Percentiles rank a stretch among this genome's conserved stretches.
Conservation (phyloP, 2,329 filamentous ascomycete species). For the Orbilia oligospora region DNA sequence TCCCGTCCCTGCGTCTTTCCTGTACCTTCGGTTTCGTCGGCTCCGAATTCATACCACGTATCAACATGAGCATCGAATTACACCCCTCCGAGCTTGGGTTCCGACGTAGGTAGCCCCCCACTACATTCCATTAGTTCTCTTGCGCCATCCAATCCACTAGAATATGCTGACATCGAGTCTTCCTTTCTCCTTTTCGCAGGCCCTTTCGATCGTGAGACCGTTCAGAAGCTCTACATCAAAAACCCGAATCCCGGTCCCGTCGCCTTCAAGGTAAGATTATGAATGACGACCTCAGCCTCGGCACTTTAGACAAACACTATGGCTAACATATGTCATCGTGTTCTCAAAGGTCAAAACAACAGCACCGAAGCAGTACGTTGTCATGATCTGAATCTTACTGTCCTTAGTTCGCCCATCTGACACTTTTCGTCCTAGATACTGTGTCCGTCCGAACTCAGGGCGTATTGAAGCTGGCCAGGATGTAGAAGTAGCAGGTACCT, state of each 20-base stretch:
- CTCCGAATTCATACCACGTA: constrained; percentile 49
- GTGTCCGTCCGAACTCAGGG: constrained; percentile 95
- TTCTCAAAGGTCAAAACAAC: constrained; percentile 91
- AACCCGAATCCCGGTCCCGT: constrained; percentile 76
- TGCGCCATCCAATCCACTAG: constrained; percentile 64
- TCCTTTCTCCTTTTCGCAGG: constrained; percentile 68
- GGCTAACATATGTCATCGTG: constrained; percentile 56
- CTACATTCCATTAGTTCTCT: constrained; percentile 68
- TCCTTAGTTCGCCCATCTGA: constrained; percentile 61
- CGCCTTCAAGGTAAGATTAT: constrained; percentile 76
- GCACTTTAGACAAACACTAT: not conserved
- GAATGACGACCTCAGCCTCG: constrained; percentile 5
- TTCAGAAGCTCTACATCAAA: constrained; percentile 76
- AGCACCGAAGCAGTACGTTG: constrained; percentile 93
- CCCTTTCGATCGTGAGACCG: constrained; percentile 77
- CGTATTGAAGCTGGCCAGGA: constrained; percentile 90
- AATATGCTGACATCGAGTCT: constrained; percentile 25
- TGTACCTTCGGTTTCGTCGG: constrained; percentile 2
- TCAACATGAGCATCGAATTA: constrained; percentile 92
- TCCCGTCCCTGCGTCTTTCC: constrained; percentile 2
- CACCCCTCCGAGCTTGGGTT: constrained; percentile 93
- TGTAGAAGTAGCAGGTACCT: constrained; percentile 91
- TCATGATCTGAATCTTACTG: constrained; percentile 59
- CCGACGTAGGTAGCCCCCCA: constrained; percentile 77
- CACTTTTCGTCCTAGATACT: constrained; percentile 77